A percentile compares a stretch with the other conserved stretches of the same genome.
phyloP scores from a whole-genome alignment of 106 monocot species.

The Allium fistulosum region DNA sequence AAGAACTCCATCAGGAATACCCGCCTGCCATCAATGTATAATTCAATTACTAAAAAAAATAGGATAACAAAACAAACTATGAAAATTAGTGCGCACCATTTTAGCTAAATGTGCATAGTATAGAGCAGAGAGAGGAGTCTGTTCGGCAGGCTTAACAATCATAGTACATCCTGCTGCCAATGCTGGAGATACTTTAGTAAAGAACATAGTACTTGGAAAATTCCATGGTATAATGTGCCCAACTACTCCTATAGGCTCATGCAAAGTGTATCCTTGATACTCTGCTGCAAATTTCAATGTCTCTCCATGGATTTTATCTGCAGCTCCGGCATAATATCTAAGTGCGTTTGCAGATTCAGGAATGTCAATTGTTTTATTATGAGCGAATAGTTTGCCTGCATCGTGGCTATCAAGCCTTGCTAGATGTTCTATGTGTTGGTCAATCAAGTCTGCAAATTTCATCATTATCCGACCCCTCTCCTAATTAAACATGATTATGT shows the following conservation, averaged over 20 bases:
- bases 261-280: constrained; percentile 52
- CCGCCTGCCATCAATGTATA: constrained; percentile 37
- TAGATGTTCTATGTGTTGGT: constrained; percentile 30
- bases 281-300: constrained; percentile 34
- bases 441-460: constrained; percentile 57
- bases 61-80: background rate
- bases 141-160: constrained; percentile 71
- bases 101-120: constrained; percentile 51
- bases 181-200: constrained; percentile 39
- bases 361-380: constrained; percentile 25
- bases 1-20: constrained; percentile 84
- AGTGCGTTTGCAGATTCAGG: constrained; percentile 18
- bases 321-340: constrained; percentile 63
- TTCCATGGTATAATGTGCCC: constrained; percentile 73
- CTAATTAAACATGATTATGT: constrained; percentile 8
- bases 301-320: constrained; percentile 68
- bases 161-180: constrained; percentile 73
- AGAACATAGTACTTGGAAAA: constrained; percentile 53
- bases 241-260: constrained; percentile 65
- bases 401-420: constrained; percentile 45
- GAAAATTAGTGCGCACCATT: constrained; percentile 9
- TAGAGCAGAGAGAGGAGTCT: constrained; percentile 60
- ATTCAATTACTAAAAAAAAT: background rate
- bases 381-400: constrained; percentile 39
- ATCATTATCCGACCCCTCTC: constrained; percentile 57